Base-by-base conservation (phyloP, 2,329 filamentous ascomycete species). In the Aspergillus sp. region DNA sequence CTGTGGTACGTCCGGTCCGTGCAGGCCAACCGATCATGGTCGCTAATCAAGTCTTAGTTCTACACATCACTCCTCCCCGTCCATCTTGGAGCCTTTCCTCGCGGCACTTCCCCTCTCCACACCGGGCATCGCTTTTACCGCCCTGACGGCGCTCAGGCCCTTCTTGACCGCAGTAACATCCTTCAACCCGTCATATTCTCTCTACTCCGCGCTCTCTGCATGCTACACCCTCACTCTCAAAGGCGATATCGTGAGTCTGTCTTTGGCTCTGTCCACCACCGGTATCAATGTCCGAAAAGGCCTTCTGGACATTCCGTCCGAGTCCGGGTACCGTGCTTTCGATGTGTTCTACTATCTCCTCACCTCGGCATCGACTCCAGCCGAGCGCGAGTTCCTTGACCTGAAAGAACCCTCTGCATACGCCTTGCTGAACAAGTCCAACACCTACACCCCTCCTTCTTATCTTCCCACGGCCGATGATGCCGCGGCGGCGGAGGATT, bases 281-380 rank as follows among this genome's bases (percentile, higher is more conserved):
- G 94, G 94, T 16, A 88, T 99, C 55, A 89, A 99, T 68, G 94
- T 91, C 0, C 75, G 80, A 17, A 85, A 85, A 57, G 94, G 93
- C 40, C 78, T 99, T 10, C 78, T 97, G 14, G 85, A 88, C 52
- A 84, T 99, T 14, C 89, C 94, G 0, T 73, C 85, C 0, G 86
- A 96, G 66, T 67, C 85, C 5, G 94, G 94, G 11, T 91, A 91
- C 71, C 87, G 94, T 57, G 94, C 93, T 3, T 99, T 99, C 63
- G 93, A 99, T 67, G 94, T 96, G 46, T 97, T 99, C 68, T 97
- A 99, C 76, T 97, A 97, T 65, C 84, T 99, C 1, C 81, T 97
- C 40, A 95, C 92, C 0, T 91, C 89, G n/a, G 88, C 89, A 0
- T 96, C 94, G 0, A 94, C 90, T 1, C 85, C 88, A 3, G 87